Conservation (phyloP, 768 basidiomycete species). For the Termitomyces bulborhizus region DNA sequence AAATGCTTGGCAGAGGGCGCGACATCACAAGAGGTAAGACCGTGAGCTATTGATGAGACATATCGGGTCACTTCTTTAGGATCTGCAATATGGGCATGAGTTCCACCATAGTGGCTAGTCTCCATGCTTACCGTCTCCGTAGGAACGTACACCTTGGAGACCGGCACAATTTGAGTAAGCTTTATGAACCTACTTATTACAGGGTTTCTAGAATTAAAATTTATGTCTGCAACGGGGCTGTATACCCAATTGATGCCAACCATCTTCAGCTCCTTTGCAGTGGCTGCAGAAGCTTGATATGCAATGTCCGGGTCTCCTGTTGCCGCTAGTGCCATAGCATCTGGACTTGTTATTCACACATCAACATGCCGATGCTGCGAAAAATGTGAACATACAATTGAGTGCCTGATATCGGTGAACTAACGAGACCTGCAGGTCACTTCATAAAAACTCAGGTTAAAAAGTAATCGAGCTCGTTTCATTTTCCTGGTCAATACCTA, state of each 20-base stretch:
- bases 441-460: not conserved
- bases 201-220: slow-evolving; percentile 62
- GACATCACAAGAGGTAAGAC: slow-evolving; percentile 41
- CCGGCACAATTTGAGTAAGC: not conserved
- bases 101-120: not conserved
- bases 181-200: slow-evolving; percentile 49
- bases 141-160: slow-evolving; percentile 56
- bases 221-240: slow-evolving; percentile 68
- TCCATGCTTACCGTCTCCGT: slow-evolving; percentile 49
- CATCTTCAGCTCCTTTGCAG: slow-evolving; percentile 49
- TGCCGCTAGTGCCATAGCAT: slow-evolving; percentile 67
- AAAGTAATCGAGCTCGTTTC: not conserved
- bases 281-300: slow-evolving; percentile 37
- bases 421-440: slow-evolving; percentile 47
- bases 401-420: slow-evolving; percentile 48
- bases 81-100: slow-evolving; percentile 30
- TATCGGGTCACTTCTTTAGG: slow-evolving; percentile 44
- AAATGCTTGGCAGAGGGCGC: slow-evolving; percentile 68
- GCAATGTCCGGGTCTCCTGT: slow-evolving; percentile 41
- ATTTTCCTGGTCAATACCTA: slow-evolving; percentile 73
- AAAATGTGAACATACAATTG: slow-evolving; percentile 49
- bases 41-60: slow-evolving; percentile 39
- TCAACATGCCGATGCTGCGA: not conserved
- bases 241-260: slow-evolving; percentile 70
- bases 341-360: slow-evolving; percentile 40